These are phyloP conservation scores for Botrytis galanthina DNA, from an alignment of 2,329 filamentous ascomycete species.

Conservation along the genomic window DNA sequence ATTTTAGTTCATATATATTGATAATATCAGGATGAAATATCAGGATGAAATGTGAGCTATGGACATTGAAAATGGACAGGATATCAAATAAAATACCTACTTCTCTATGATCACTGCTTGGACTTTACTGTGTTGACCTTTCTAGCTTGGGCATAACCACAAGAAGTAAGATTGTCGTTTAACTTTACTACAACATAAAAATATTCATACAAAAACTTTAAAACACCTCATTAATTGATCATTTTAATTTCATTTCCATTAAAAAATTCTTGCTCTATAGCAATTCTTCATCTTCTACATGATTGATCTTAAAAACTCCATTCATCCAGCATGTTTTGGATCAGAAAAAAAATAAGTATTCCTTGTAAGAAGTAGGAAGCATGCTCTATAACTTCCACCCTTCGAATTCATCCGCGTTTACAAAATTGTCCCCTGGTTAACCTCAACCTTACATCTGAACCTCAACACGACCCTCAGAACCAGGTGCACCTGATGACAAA, in stretches of 20 bases:
- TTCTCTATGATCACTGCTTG: background rate
- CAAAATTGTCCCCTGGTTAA: background rate
- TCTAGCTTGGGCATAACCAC: background rate
- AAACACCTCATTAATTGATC: background rate
- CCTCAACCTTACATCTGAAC: conserved; percentile 59
- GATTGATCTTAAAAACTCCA: conserved; percentile 18
- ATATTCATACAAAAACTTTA: background rate
- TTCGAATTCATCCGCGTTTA: background rate
- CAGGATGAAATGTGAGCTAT: background rate
- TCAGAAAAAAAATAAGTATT: conserved; percentile 14
- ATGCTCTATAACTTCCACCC: conserved; percentile 15
- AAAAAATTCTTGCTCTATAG: conserved; percentile 17
- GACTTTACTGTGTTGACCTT: too few species aligned
- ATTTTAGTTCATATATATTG: background rate
- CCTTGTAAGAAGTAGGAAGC: conserved; percentile 13
- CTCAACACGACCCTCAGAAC: conserved; percentile 84
- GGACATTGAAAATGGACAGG: background rate
- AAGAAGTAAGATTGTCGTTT: background rate
- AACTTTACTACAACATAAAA: background rate
- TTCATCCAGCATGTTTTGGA: conserved; percentile 6
- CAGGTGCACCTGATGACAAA: conserved; percentile 68
- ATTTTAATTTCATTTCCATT: conserved; percentile 15
- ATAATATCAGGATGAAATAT: conserved; percentile 3
- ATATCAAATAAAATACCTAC: background rate
- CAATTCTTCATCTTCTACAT: conserved; percentile 11